Evolutionary conservation across 441 rosid genomes (phyloP).

Genomic region (Croton laevigatus): DNA sequence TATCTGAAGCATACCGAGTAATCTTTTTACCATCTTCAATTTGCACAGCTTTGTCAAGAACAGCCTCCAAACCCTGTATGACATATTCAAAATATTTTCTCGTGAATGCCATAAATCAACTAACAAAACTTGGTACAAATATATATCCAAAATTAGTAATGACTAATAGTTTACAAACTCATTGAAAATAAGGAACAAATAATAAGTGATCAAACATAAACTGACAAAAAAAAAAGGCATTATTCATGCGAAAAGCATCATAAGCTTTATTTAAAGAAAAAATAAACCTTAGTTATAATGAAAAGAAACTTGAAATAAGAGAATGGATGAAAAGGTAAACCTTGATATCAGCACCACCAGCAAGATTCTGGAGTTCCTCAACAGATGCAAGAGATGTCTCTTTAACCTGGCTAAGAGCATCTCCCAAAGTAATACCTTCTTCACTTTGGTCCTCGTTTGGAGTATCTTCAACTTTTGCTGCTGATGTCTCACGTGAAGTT

Average conservation of each 20-base stretch:
- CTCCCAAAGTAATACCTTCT: conserved; percentile 74
- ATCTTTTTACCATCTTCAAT: conserved; percentile 96
- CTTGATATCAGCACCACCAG: conserved; percentile 99
- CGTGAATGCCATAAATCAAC: conserved; percentile 23
- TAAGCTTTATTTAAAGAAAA: background rate
- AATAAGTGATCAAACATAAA: background rate
- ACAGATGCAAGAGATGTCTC: conserved; percentile 84
- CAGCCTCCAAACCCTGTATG: conserved; percentile 94
- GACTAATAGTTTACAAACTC: conserved; percentile 4
- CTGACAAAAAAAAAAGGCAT: background rate
- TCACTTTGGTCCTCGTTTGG: conserved; percentile 52
- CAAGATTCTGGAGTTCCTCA: conserved; percentile 95
- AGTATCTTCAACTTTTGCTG: conserved; percentile 49
- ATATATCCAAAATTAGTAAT: conserved; percentile 4
- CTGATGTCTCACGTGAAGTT: conserved; percentile 48
- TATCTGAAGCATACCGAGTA: conserved; percentile 51
- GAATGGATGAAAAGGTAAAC: conserved; percentile 30
- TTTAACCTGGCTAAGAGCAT: conserved; percentile 75
- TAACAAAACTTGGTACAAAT: conserved; percentile 12
- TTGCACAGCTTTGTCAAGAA: conserved; percentile 96
- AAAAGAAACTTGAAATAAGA: background rate
- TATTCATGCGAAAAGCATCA: background rate
- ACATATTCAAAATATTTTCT: conserved; percentile 16
- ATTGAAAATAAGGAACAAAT: background rate
- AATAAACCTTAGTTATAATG: background rate